Conservation (phyloP, 257 asterid species). For the Nicotiana attenuata region DNA sequence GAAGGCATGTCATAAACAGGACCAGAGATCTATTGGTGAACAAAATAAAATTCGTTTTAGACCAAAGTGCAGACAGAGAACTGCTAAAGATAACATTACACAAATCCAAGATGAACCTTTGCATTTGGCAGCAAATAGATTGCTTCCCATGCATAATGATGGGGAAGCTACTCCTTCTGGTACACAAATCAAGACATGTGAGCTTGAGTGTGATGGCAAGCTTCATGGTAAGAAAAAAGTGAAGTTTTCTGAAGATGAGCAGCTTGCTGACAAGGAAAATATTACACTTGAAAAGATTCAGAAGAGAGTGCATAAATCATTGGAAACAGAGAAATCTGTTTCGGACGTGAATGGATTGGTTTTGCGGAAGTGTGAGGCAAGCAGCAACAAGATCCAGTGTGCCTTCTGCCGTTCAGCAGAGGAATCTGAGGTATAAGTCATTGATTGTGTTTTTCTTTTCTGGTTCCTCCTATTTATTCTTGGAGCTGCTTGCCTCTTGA, state of each 20-base stretch:
- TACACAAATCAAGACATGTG: conserved; percentile 16
- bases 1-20: conserved; percentile 19
- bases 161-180: conserved; percentile 20
- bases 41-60: conserved; percentile 12
- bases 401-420: conserved; percentile 73
- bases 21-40: conserved; percentile 13
- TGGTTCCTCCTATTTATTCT: neutral
- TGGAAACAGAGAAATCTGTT: conserved; percentile 20
- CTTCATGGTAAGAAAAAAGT: conserved; percentile 38
- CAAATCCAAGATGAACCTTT: conserved; percentile 22
- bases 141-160: conserved; percentile 20
- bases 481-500: conserved; percentile 8
- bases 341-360: conserved; percentile 19
- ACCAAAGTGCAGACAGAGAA: conserved; percentile 22
- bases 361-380: conserved; percentile 34
- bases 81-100: conserved; percentile 21
- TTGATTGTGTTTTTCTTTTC: conserved; percentile 4
- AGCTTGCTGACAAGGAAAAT: conserved; percentile 13
- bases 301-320: conserved; percentile 16
- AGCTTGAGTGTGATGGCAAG: conserved; percentile 7
- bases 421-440: conserved; percentile 57
- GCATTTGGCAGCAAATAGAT: conserved; percentile 21
- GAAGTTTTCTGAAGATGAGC: conserved; percentile 30
- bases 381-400: conserved; percentile 32
- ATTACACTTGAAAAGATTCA: conserved; percentile 8